Base-by-base conservation (phyloP, 306 rosid species). In the Prunus padus region DNA sequence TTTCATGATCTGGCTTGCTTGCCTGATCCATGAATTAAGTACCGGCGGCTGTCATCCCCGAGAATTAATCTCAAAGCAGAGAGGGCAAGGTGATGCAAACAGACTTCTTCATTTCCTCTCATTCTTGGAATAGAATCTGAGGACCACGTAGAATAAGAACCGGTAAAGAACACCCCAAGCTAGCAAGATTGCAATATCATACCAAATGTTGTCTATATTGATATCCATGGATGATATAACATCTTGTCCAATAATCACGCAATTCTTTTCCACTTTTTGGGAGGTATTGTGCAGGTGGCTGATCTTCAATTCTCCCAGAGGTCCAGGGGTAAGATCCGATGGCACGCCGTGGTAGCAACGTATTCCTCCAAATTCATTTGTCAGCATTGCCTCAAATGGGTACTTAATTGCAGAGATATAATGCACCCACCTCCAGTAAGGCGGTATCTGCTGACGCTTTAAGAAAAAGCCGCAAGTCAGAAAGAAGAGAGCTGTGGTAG, bases 151-250 rank as follows among this genome's bases (percentile, higher is more conserved):
- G 89, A 94, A 94, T 70, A 89, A 80, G 66, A 94, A 73, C 76
- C 96, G 81, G 80, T 90, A 91, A 50, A 89, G 96, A 75, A 88
- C 89, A 51, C 97, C 97, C 98, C 97, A 91, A 66, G 93, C 98
- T 30, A 91, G 92, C 83, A 93, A 82, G 78, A 91, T 86, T 31
- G 33, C 75, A 15, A 94, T 59, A 75, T 91, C 90, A 23, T 75
- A 79, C 94, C 91, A 91, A 11, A 88, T 40, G 42, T 69, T 82
- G 20, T 87, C 74, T 72, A 19, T 54, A 3, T 12, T 47, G 56
- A 91, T 78, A 73, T 88, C 96, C 97, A 91, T 88, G 11, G 93
- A 59, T 61, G 78, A 70, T 65, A 94, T 31, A 23, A 94, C 83
- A 73, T 94, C 94, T 78, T 89, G 86, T 67, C 96, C 94, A 12